Conservation (phyloP, 1,284 basidiomycete genomes). For the Paramarasmius palmivorus region DNA sequence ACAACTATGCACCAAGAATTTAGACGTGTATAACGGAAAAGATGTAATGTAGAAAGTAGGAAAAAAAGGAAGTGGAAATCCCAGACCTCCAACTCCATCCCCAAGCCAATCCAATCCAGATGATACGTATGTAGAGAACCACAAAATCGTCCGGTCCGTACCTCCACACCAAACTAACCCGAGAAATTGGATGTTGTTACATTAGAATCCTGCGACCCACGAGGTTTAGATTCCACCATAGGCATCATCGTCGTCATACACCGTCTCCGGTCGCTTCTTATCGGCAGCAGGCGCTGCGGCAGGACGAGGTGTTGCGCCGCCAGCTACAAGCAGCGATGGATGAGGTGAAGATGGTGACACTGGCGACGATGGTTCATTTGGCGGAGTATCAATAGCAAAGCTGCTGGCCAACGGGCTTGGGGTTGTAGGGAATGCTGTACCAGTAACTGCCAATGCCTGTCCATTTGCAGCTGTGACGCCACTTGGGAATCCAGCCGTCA, state of each 20-base stretch:
- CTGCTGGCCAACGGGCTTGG: conserved; percentile 19
- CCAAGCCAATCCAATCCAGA: not conserved
- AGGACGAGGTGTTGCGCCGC: not conserved
- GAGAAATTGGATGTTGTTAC: not conserved
- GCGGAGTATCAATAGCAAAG: too few species aligned
- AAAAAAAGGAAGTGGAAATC: conserved; percentile 4
- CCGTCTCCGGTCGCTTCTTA: conserved; percentile 23
- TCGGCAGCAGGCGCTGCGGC: not conserved
- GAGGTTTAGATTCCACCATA: conserved; percentile 24
- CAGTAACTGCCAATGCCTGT: conserved; percentile 16
- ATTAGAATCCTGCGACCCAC: not conserved
- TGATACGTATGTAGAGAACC: not conserved
- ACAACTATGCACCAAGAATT: too few species aligned
- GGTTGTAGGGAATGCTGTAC: conserved; percentile 25
- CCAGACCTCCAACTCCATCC: not conserved
- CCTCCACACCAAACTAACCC: not conserved
- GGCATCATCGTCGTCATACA: conserved; percentile 27
- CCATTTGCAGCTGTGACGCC: conserved; percentile 6
- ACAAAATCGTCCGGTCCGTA: not conserved
- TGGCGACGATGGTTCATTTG: not conserved
- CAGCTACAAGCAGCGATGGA: not conserved
- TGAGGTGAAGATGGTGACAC: too few species aligned
- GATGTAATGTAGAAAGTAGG: not conserved
- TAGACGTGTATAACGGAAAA: not conserved
- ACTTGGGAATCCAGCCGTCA: conserved; percentile 11